phyloP scores from a whole-genome alignment of 495 filamentous ascomycete genomes.

The Podospora pseudopauciseta region DNA sequence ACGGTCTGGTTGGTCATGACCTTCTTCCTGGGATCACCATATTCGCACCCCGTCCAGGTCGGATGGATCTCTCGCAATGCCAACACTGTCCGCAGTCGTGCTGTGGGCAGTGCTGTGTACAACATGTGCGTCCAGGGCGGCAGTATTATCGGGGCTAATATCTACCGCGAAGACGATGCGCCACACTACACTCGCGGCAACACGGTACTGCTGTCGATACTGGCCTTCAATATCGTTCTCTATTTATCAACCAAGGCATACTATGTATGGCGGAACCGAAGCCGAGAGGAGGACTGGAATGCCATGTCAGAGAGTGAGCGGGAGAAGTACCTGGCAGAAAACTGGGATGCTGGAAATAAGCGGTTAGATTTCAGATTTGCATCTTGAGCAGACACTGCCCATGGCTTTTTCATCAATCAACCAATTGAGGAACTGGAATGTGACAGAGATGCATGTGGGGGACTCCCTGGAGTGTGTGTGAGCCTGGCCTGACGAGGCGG shows the following conservation, averaged over 20 bases:
- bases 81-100: constrained; percentile 56
- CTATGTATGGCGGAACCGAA: constrained; percentile 58
- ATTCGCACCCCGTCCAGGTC: constrained; percentile 21
- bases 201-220: constrained; percentile 56
- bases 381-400: background rate
- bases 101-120: constrained; percentile 62
- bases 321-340: constrained; percentile 60
- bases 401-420: background rate
- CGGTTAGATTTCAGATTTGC: constrained; percentile 57
- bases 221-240: constrained; percentile 51
- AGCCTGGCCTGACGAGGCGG: background rate
- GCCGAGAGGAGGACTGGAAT: constrained; percentile 40
- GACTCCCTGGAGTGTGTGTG: background rate
- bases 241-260: constrained; percentile 58
- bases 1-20: constrained; percentile 52
- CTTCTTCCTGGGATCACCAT: constrained; percentile 55
- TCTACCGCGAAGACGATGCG: constrained; percentile 63
- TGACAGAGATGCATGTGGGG: background rate
- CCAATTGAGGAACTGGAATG: background rate
- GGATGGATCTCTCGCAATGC: constrained; percentile 22
- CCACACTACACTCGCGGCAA: constrained; percentile 66
- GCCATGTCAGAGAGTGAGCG: constrained; percentile 60
- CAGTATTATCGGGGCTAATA: constrained; percentile 51
- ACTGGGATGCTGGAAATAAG: constrained; percentile 67
- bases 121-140: constrained; percentile 71